A percentile compares a stretch with the other conserved stretches of the same genome.
These are phyloP conservation scores for Biancaea sappan DNA, from an alignment of 306 rosid genomes.

Conservation along the genomic window DNA sequence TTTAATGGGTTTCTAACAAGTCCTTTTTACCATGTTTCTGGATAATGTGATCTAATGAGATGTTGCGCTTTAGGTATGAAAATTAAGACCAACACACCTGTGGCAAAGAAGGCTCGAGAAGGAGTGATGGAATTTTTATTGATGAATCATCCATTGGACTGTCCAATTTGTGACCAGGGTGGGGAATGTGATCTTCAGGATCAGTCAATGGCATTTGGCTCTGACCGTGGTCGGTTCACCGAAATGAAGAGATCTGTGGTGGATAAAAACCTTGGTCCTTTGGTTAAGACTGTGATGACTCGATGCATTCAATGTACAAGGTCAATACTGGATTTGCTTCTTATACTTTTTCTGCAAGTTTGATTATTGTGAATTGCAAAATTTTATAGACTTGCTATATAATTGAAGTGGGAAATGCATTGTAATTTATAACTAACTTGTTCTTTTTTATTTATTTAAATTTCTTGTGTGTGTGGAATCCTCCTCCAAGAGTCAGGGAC, in stretches of 20 bases:
- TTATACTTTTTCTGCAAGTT: background rate
- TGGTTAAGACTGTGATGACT: constrained; percentile 99
- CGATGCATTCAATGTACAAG: constrained; percentile 98
- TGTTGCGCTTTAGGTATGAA: constrained; percentile 74
- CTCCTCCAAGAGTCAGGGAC: constrained; percentile 4
- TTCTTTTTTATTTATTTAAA: background rate
- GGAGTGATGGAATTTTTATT: constrained; percentile 98
- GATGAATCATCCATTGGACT: constrained; percentile 98
- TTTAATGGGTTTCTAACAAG: constrained; percentile 8
- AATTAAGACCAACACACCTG: constrained; percentile 92
- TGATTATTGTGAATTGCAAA: constrained; percentile 7
- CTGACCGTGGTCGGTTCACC: constrained; percentile 97
- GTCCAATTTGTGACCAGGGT: constrained; percentile 99
- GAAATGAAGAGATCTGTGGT: constrained; percentile 97
- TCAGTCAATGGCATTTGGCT: constrained; percentile 99
- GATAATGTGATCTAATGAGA: constrained; percentile 28
- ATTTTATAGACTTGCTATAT: constrained; percentile 1
- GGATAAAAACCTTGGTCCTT: constrained; percentile 96
- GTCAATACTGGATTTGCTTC: constrained; percentile 42
- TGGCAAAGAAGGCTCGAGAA: constrained; percentile 98
- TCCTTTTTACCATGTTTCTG: constrained; percentile 26
- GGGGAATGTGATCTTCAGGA: constrained; percentile 99
- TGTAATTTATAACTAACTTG: background rate
- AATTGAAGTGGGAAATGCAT: constrained; percentile 20
- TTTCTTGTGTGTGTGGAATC: constrained; percentile 9